phyloP scores from a whole-genome alignment of 129 eudicot genomes.

The Lonicera japonica region DNA sequence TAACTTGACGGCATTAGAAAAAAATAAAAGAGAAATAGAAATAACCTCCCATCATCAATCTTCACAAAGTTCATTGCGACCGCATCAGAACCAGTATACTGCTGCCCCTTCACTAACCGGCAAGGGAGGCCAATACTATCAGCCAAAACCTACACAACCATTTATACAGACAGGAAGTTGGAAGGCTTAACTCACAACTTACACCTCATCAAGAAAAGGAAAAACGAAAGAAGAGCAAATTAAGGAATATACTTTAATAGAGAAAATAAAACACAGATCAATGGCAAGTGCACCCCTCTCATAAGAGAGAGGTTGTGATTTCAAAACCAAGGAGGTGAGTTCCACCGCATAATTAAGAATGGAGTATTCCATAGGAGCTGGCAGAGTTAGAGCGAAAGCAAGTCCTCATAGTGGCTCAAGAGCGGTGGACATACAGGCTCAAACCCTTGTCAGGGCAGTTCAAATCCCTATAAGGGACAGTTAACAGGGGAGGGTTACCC shows the following conservation, averaged over 20 bases:
- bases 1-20: slow-evolving; percentile 2
- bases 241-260: neutral
- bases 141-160: slow-evolving; percentile 72
- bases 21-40: neutral
- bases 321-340: no score
- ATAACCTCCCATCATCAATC: slow-evolving; percentile 67
- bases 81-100: slow-evolving; percentile 66
- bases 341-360: no score
- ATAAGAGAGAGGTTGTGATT: no score
- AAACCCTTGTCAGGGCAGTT: no score
- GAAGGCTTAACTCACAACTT: neutral
- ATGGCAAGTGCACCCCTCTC: no score
- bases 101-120: slow-evolving; percentile 86
- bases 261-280: neutral
- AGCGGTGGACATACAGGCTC: no score
- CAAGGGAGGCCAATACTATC: slow-evolving; percentile 87
- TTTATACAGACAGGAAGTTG: slow-evolving; percentile 1
- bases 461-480: no score
- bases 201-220: neutral
- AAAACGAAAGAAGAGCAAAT: neutral
- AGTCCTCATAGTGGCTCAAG: no score
- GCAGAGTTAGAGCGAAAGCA: no score
- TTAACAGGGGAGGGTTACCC: no score
- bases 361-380: no score
- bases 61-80: slow-evolving; percentile 75